Evolutionary conservation across 192 early-diverging fungal species (phyloP).

Genomic region (Podila epigama): DNA sequence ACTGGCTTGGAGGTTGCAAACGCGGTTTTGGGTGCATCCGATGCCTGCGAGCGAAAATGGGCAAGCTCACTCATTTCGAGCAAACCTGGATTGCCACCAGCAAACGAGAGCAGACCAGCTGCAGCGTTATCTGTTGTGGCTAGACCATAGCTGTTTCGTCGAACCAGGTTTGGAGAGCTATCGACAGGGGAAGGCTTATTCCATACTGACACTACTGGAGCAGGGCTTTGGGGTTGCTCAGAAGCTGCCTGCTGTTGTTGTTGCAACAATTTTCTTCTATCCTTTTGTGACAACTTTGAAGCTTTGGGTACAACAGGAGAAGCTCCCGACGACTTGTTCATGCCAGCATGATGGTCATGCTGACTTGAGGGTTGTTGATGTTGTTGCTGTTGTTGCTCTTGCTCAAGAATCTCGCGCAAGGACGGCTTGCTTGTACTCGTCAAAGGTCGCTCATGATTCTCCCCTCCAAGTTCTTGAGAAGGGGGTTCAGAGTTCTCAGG

Average conservation of each 20-base stretch:
- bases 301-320: constrained; percentile 7
- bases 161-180: not conserved
- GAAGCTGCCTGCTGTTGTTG: constrained; percentile 15
- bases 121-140: not conserved
- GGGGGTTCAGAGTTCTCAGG: not conserved
- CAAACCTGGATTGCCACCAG: not conserved
- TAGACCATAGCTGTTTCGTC: not conserved
- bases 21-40: constrained; percentile 22
- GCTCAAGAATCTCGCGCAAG: constrained; percentile 52
- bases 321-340: not conserved
- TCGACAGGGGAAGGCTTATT: not conserved
- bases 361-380: too few species aligned
- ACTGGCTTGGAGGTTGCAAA: constrained; percentile 43
- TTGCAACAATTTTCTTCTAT: constrained; percentile 31
- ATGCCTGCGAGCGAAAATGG: constrained; percentile 21
- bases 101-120: too few species aligned
- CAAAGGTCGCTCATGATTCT: not conserved
- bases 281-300: constrained; percentile 46
- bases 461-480: not conserved
- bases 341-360: not conserved
- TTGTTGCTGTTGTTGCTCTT: constrained; percentile 34
- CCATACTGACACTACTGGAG: constrained; percentile 1
- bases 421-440: constrained; percentile 33
- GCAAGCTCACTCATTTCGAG: constrained; percentile 29
- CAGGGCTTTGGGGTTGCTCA: constrained; percentile 12